Base-by-base conservation (phyloP, 2,329 filamentous ascomycete species). In the Hirsutella minnesotensis region DNA sequence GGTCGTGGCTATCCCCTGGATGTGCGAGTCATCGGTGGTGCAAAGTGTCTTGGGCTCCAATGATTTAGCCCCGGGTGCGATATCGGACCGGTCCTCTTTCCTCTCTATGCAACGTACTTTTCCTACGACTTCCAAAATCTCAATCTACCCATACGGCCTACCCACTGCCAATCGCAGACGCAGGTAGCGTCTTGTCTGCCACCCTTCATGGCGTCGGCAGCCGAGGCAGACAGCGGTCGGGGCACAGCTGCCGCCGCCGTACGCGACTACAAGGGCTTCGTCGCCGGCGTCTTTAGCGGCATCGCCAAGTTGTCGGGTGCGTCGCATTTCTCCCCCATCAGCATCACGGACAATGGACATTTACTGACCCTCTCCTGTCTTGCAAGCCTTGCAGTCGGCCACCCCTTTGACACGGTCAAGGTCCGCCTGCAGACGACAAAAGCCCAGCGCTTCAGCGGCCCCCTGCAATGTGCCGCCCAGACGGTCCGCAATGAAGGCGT, bases 331-430 rank as follows among this genome's bases (percentile, higher is more conserved):
- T 37, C 19, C 22, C 9, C 21, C 35, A 46, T 35, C 33, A 8
- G 18, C 33, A 22, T 27, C 12, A n/a, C 12, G n/a, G n/a, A n/a
- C n/a, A n/a, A n/a, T n/a, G 27, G 27, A 13, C 27, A 29, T 29
- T 13, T 29, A 8, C 27, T 13, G 8, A 7, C 27, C 27, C 27
- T 15, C 18, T 19, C 38, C 15, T 12, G n/a, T 22, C 16, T 12
- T 5, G 3, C 9, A 5, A 18, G n/a, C 29, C 4, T 9, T 18
- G 10, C 39, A 75, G 73, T 82, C 56, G 78, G 78, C 45, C 78
- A 82, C 55, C 78, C 86, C 20, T 96, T 98, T 67, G 92, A 98
- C 64, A 96, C 92, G 0, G 79, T 98, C 62, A 98, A 98, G 66
- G 90, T 96, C 42, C 86, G 92, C 27, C 72, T 98, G 16, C 92